Base-by-base conservation (phyloP, 768 basidiomycete species). In the Gelatoporia subvermispora region DNA sequence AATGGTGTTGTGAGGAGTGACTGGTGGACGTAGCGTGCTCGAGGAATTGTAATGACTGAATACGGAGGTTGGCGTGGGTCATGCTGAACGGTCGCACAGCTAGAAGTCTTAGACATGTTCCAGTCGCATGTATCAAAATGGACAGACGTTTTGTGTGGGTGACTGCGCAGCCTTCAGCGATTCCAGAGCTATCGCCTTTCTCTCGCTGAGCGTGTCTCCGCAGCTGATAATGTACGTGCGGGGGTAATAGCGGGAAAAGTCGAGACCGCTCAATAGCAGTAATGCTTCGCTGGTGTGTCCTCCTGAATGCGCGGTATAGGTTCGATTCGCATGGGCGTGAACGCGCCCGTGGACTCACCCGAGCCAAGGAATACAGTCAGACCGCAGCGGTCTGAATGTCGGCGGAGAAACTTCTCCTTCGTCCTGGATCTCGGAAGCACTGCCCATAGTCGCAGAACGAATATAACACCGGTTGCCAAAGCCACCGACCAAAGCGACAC, bases 201-300 rank as follows among this genome's bases (percentile, higher is more conserved):
- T 70, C 10, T 76, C 71, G 60, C 93, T 96, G 49, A 98, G 74
- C 18, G 63, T 55, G 65, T 99, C 95, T 1, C 87, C 93, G 54
- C 87, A 75, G 55, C 86, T 86, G 55, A 90, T 66, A 46, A 97
- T 75, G 62, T 97, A 99, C 34, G 74, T 81, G 49, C 96, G 76
- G 15, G 80, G 82, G 7, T 72, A 73, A 66, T 93, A 98, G 37
- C 87, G 80, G 11, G 70, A 60, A 51, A 86, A 84, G 62, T 93
- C 82, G 21, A 99, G 66, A 11, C 82, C 69, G 2, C 84, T 85
- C 22, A 88, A 48, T 22, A 97, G 73, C 28, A 75, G 72, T 53
- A 95, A 66, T 37, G 85, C 87, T 72, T 99, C 96, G 52, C 78
- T 82, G 15, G 93, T 96, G 68, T 99, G 96, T 0, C 96, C 96